A percentile compares a stretch with the other conserved stretches of the same genome.
Conservation (phyloP, 768 basidiomycete species). For the Mycena alexandri region DNA sequence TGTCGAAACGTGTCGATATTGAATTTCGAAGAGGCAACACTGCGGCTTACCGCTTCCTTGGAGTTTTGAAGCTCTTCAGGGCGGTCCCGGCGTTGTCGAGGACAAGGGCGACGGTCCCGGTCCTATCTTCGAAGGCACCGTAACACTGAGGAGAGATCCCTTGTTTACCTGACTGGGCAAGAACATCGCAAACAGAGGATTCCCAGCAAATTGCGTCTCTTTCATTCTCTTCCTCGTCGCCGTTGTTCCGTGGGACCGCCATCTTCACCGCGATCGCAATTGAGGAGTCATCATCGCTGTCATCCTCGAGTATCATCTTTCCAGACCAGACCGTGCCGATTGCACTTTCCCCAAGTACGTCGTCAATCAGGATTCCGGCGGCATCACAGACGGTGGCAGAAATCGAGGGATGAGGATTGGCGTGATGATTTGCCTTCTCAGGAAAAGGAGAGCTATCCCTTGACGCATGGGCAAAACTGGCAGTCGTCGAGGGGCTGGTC, state of each 20-base stretch:
- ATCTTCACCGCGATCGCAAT: slow-evolving; percentile 25
- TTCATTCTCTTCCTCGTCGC: slow-evolving; percentile 2
- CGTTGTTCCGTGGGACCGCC: slow-evolving; percentile 15
- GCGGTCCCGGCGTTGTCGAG: slow-evolving; percentile 20
- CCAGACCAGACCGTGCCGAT: slow-evolving; percentile 27
- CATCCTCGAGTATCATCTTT: slow-evolving; percentile 23
- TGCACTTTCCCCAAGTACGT: background rate
- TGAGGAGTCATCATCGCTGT: background rate
- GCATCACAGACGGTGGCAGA: slow-evolving; percentile 8
- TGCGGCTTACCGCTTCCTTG: slow-evolving; percentile 12
- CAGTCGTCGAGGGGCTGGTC: slow-evolving; percentile 20
- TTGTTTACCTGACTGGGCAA: slow-evolving; percentile 14
- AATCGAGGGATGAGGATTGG: background rate
- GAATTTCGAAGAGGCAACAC: background rate
- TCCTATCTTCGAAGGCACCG: slow-evolving; percentile 17
- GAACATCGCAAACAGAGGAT: slow-evolving; percentile 14
- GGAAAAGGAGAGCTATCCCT: slow-evolving; percentile 22
- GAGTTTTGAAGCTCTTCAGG: slow-evolving; percentile 2
- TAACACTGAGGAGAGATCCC: slow-evolving; percentile 21
- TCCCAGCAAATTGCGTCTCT: slow-evolving; percentile 17
- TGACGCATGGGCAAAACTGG: background rate
- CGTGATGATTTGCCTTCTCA: background rate
- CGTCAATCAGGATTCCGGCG: slow-evolving; percentile 16
- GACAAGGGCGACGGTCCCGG: slow-evolving; percentile 24
- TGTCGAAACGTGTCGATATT: background rate